Base-by-base conservation (phyloP, 352 stramenopile genomes). In the Ophiocytium majus region DNA sequence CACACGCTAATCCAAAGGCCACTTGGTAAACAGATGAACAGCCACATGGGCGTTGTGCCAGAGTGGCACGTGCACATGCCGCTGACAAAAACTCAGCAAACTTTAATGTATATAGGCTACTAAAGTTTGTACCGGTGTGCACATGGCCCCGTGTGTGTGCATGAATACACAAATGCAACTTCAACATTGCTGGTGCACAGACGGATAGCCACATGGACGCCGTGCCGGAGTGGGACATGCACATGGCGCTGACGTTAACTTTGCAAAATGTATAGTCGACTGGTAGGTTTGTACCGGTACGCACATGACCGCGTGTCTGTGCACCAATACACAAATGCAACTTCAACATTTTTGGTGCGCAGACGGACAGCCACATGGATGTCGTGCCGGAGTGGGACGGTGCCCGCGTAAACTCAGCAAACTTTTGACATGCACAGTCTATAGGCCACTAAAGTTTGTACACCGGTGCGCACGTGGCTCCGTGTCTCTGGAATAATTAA, bases 171-270 rank as follows among this genome's bases (percentile, higher is more conserved):
- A n/a, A 23, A 71, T 23, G 23, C 28, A 23, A 71, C 23, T 71
- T 71, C 57, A 23, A 23, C 28, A n/a, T n/a, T n/a, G n/a, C 28
- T 28, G 57, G 57, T 71, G 28, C 14, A 17, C 90, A 93, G 85
- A 95, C 92, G 36, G 93, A 97, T 86, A 91, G 89, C 64, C 93
- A 96, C 89, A 96, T 95, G 90, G 91, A 95, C 79, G 95, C 96
- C 85, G 90, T 91, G 36, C 83, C 91, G 36, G 79, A 94, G 79
- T 97, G 92, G 90, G 94, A 97, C 87, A 84, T 86, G 0, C 83
- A 88, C 63, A 86, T 96, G 36, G 88, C 96, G 43, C 78, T 91
- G 0, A 93, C n/a, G n/a, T n/a, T n/a, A n/a, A n/a, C n/a, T n/a
- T n/a, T n/a, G n/a, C n/a, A n/a, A n/a, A n/a, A n/a, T n/a, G n/a